Evolutionary conservation across 345 rosid species (phyloP).

Genomic region (Erucastrum elatum): DNA sequence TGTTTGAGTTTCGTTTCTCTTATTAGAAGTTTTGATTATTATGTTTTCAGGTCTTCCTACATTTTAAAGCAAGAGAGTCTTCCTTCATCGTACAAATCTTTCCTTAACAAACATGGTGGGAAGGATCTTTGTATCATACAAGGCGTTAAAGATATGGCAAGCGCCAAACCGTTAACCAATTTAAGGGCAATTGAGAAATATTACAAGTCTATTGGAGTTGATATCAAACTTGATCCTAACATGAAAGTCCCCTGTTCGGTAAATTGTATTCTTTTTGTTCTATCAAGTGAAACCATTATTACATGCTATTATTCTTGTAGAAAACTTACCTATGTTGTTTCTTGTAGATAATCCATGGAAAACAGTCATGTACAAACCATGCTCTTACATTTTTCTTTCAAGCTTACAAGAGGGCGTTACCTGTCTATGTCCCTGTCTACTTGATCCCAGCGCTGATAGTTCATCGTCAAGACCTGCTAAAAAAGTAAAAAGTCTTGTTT

Average conservation of each 20-base stretch:
- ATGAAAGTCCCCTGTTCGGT: conserved; percentile 90
- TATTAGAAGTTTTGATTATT: neutral
- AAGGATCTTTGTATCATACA: conserved; percentile 66
- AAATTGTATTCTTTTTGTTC: neutral
- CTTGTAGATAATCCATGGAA: conserved; percentile 87
- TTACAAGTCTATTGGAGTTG: conserved; percentile 70
- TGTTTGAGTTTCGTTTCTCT: neutral
- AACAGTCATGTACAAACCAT: conserved; percentile 72
- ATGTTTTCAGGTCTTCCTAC: conserved; percentile 72
- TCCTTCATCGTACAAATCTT: conserved; percentile 89
- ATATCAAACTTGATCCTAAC: conserved; percentile 70
- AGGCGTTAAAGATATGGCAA: conserved; percentile 76
- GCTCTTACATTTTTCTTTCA: conserved; percentile 63
- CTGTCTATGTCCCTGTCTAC: conserved; percentile 93
- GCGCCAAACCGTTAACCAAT: conserved; percentile 62
- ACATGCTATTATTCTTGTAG: neutral
- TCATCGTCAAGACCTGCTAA: conserved; percentile 78
- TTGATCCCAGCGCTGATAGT: conserved; percentile 86
- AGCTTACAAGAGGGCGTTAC: conserved; percentile 87
- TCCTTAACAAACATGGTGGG: conserved; percentile 87
- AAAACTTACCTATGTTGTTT: conserved; percentile 22
- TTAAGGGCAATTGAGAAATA: conserved; percentile 64
- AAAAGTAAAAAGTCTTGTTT: conserved; percentile 51
- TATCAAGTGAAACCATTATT: neutral
- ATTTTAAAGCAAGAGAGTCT: conserved; percentile 85